Base-by-base conservation (phyloP, 441 rosid species). In the Theobroma grandiflorum region DNA sequence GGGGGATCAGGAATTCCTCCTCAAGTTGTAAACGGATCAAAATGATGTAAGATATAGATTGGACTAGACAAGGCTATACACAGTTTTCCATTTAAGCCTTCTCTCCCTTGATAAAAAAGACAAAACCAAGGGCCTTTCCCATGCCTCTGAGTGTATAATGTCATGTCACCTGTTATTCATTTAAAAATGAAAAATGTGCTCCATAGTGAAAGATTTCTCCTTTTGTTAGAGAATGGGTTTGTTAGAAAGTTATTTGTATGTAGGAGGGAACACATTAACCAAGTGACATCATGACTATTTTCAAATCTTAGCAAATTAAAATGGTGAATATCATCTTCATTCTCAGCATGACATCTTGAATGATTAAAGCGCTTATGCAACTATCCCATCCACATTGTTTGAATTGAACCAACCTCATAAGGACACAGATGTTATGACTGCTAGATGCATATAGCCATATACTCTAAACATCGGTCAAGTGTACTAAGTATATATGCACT, bases 1-100 rank as follows among this genome's bases (percentile, higher is more conserved):
- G 92, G 83, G 99, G 97, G 79, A 87, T 94, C 40, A 78, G 97
- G 80, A 91, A 89, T 84, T 90, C 92, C n/a, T 68, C 88, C 73
- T 86, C 93, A 33, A 85, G 81, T 78, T 72, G 80, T 88, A 91
- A 95, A 81, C 88, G 94, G 47, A 85, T 83, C 82, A 92, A 83
- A 90, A 80, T 91, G 91, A 90, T 86, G 93, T 91, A 78, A 85
- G 81, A 11, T 77, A 18, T 75, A 16, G 43, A 49, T 55, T 53
- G 62, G 31, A 64, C 35, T 57, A 40, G 42, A 45, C 10, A 72
- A 35, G 61, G 47, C 58, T 45, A 31, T 16, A 66, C 55, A 8
- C 7, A 3, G 11, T 16, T 38, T 55, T 74, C 66, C 49, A 35
- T 37, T 42, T 59, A 58, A n/a, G 8, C 33, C 57, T 69, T 69